Evolutionary conservation across 257 asterid genomes (phyloP), one percentile per base, ranked within the genome.

Genomic region (Jacaranda mimosifolia): DNA sequence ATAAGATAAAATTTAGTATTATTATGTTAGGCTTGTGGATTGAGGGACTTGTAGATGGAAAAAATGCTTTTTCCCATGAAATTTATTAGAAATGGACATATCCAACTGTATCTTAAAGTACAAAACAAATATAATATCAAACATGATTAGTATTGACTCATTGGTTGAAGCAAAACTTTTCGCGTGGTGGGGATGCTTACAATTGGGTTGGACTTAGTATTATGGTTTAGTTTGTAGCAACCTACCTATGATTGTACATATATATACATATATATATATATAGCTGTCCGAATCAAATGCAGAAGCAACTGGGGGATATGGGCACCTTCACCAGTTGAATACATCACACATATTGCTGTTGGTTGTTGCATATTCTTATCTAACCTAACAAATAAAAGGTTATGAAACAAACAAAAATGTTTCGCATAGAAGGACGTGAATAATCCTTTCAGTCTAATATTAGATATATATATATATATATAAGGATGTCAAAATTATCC

Each of bases 311-410:
- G 49, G 26, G 69, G 32, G 51, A 62, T 62, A 4, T 49, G 32
- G 32, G 32, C 32, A 73, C 77, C 78, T 59, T 62, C 78, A 73
- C 78, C 78, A 73, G 59, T 60, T 73, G 36, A 45, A 45, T 35
- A 14, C 68, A 57, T 36, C 9, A 58, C 35, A 3, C 14, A 3
- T 11, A 48, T 48, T 48, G 53, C 12, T 48, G 13, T 26, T 26
- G 32, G 32, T 2, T 48, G 13, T 48, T 48, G 46, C 53, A 9
- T 48, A 1, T 9, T 11, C n/a, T 3, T 53, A 15, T 53, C 59
- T 15, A 15, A 56, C 63, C 13, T 56, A 56, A 56, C 3, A 17
- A 56, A 7, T 9, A 17, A 18, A 56, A 56, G 14, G 13, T 1
- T 56, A 17, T 56, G 32, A 26, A 26, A 26, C 32, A 17, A 56